These are phyloP conservation scores for Aspergillus heteromorphus DNA, from an alignment of 495 filamentous ascomycete species.

Conservation along the genomic window DNA sequence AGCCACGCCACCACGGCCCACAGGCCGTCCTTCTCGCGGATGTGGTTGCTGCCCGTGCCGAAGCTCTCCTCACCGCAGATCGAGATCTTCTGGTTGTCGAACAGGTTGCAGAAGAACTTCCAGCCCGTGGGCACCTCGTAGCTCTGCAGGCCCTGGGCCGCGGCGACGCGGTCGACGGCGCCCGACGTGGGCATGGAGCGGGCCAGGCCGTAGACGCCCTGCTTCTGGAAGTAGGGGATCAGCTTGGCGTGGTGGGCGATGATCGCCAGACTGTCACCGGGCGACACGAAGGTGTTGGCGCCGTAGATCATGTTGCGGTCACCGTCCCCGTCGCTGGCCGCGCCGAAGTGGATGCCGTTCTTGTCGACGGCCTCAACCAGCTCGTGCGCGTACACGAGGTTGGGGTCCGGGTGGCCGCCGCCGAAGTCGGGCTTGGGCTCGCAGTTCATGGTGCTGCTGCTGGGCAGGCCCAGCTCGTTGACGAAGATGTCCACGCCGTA, in stretches of 20 bases:
- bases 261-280: constrained; percentile 93
- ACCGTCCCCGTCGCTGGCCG: constrained; percentile 92
- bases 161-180: constrained; percentile 89
- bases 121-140: constrained; percentile 98
- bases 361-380: constrained; percentile 91
- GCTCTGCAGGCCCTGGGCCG: constrained; percentile 83
- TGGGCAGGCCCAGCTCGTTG: constrained; percentile 75
- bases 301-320: constrained; percentile 99
- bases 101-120: constrained; percentile 99
- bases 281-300: constrained; percentile 91
- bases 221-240: constrained; percentile 96
- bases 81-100: constrained; percentile 94
- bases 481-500: constrained; percentile 95
- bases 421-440: constrained; percentile 88
- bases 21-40: constrained; percentile 96
- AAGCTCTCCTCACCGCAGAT: constrained; percentile 99
- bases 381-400: constrained; percentile 95
- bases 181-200: constrained; percentile 96
- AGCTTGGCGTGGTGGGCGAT: constrained; percentile 90
- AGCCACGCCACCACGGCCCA: constrained; percentile 98
- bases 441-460: constrained; percentile 87
- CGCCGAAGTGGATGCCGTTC: constrained; percentile 88
- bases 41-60: constrained; percentile 98
- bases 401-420: constrained; percentile 95
- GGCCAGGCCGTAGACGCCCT: constrained; percentile 91